Base-by-base conservation (phyloP, 441 rosid genomes). In the Adansonia rubrostipa region DNA sequence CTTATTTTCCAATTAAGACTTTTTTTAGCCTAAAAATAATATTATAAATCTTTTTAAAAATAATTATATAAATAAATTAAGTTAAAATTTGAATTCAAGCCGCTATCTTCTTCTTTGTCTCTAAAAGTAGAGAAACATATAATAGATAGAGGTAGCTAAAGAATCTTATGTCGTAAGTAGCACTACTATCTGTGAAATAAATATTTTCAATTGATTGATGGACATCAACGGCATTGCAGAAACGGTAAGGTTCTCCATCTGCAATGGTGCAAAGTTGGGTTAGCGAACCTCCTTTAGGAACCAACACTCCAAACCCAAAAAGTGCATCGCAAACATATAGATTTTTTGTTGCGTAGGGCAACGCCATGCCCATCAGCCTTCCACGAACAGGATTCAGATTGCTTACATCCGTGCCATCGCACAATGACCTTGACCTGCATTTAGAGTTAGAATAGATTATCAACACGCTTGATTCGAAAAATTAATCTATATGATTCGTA, bases 291-390 rank as follows among this genome's bases (percentile, higher is more conserved):
- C 58, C 77, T 9, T 33, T 1, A 9, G 10, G 56, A 17, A 45
- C 58, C n/a, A 74, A 11, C 8, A 57, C 63, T 9, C 47, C 47
- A 2, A 72, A 42, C 2, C 76, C 28, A 5, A n/a, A 40, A 42
- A 54, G 56, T 1, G 76, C 76, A 17, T 72, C 76, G n/a, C 76
- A 72, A n/a, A 56, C 48, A 20, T 72, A 72, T 9, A 72, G 44
- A 9, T 0, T 9, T 2, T 36, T 56, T 1, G 76, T 53, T 2
- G 20, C 64, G 9, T 57, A 64, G 24, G 56, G 76, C 28, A 51
- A 24, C 14, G 13, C 47, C 48, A 72, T 17, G 4, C 76, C 76
- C 0, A 72, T 4, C 24, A 64, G 10, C 36, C 76, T 64, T 64
- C 77, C 77, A 62, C 78, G 62, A 0, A 3, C 44, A 15, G 70